These are phyloP conservation scores for Fusarium sambucinum DNA, from an alignment of 2,329 filamentous ascomycete genomes.

Conservation along the genomic window DNA sequence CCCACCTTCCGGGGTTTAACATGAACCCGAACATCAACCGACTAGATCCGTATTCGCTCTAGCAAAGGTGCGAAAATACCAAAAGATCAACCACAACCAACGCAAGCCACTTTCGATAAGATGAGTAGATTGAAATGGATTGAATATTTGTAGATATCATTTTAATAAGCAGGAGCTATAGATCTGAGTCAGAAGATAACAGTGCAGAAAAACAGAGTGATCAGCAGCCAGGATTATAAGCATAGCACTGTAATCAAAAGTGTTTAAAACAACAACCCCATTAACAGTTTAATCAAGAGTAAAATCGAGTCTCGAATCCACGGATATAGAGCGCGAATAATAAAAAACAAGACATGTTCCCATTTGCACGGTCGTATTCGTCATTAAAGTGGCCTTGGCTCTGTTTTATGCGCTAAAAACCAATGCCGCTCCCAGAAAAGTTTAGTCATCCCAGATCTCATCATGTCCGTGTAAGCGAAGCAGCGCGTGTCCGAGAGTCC, in stretches of 20 bases:
- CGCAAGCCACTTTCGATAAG: slow-evolving; percentile 15
- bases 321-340: slow-evolving; percentile 25
- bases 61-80: not conserved
- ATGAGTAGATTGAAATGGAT: not conserved
- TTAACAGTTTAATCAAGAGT: not conserved
- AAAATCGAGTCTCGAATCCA: not conserved
- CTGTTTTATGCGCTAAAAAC: slow-evolving; percentile 29
- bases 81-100: not conserved
- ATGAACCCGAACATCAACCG: slow-evolving; percentile 44
- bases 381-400: slow-evolving; percentile 35
- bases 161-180: not conserved
- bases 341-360: not conserved
- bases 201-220: not conserved
- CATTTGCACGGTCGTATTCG: slow-evolving; percentile 30
- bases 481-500: slow-evolving; percentile 24
- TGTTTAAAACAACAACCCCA: slow-evolving; percentile 6
- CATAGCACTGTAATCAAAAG: not conserved
- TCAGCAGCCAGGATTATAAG: slow-evolving; percentile 6
- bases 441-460: slow-evolving; percentile 29
- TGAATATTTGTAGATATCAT: slow-evolving; percentile 2
- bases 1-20: slow-evolving; percentile 35
- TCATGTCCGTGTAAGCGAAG: slow-evolving; percentile 36
- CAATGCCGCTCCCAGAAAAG: slow-evolving; percentile 10
- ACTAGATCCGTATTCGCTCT: slow-evolving; percentile 30
- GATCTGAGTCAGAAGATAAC: not conserved